Evolutionary conservation across 2,329 filamentous ascomycete species (phyloP).

Genomic region (Pseudonectria buxi): DNA sequence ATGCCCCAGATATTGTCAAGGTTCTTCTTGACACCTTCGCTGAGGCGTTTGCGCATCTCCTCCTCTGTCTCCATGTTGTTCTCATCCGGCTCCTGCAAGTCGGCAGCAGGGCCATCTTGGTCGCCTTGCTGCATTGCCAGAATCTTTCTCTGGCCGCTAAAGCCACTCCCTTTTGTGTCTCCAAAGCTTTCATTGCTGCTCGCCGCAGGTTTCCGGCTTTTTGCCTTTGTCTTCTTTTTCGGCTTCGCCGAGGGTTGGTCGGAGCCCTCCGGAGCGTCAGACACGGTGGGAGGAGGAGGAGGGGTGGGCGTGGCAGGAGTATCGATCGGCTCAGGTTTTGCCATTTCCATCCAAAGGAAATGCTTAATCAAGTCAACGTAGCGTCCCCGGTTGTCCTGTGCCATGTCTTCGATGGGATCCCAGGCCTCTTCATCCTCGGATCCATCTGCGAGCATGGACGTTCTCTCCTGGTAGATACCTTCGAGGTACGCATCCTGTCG

Average conservation of each 20-base stretch:
- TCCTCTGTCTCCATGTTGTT: constrained; percentile 22
- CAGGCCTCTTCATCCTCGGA: constrained; percentile 16
- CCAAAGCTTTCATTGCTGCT: neutral
- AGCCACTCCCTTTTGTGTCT: neutral
- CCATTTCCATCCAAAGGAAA: constrained; percentile 21
- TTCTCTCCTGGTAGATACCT: constrained; percentile 17
- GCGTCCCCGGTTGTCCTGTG: constrained; percentile 14
- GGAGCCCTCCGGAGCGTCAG: no score
- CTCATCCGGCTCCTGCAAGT: constrained; percentile 18
- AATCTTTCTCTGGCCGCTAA: constrained; percentile 11
- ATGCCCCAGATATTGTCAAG: constrained; percentile 9
- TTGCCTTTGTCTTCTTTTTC: constrained; percentile 10
- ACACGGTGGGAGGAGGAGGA: neutral
- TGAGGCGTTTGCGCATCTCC: constrained; percentile 21
- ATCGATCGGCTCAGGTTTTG: neutral
- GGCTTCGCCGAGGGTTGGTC: no score
- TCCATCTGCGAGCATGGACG: constrained; percentile 12
- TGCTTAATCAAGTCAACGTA: constrained; percentile 24
- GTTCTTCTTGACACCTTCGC: constrained; percentile 22
- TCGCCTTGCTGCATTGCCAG: constrained; percentile 9
- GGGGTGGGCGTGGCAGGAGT: no score
- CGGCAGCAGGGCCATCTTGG: neutral
- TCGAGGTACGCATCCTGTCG: constrained; percentile 24
- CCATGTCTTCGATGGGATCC: constrained; percentile 23
- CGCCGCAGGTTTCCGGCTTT: neutral